These are phyloP conservation scores for Passiflora organensis DNA, from an alignment of 345 rosid species.

Conservation along the genomic window DNA sequence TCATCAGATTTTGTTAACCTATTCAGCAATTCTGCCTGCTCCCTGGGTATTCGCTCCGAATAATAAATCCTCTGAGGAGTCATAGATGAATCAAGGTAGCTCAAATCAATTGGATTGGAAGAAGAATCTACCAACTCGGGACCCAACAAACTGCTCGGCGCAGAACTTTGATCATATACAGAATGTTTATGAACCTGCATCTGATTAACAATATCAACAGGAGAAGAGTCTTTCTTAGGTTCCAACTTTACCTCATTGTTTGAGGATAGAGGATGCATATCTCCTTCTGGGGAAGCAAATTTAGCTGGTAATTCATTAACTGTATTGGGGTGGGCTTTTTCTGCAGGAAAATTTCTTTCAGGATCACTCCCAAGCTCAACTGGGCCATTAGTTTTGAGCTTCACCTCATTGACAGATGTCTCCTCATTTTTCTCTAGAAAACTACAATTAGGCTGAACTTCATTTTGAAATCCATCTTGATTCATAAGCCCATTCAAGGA, in stretches of 20 bases:
- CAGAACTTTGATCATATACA: slow-evolving; percentile 41
- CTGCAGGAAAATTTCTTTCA: slow-evolving; percentile 24
- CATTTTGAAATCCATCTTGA: slow-evolving; percentile 39
- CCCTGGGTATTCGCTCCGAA: slow-evolving; percentile 76
- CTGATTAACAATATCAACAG: slow-evolving; percentile 37
- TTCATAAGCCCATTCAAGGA: slow-evolving; percentile 35
- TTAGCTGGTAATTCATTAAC: slow-evolving; percentile 24
- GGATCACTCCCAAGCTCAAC: slow-evolving; percentile 28
- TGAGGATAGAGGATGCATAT: slow-evolving; percentile 27
- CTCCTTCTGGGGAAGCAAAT: slow-evolving; percentile 19
- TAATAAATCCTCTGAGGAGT: slow-evolving; percentile 51
- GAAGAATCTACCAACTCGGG: slow-evolving; percentile 37
- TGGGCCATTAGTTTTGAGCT: slow-evolving; percentile 31
- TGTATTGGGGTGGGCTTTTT: slow-evolving; percentile 31
- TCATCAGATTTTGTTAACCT: slow-evolving; percentile 73
- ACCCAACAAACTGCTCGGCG: slow-evolving; percentile 33
- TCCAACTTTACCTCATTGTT: slow-evolving; percentile 30
- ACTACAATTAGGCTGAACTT: slow-evolving; percentile 30
- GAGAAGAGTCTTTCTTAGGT: slow-evolving; percentile 31
- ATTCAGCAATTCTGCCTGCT: slow-evolving; percentile 53
- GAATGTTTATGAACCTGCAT: slow-evolving; percentile 35
- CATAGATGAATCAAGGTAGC: slow-evolving; percentile 41
- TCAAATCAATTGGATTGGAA: slow-evolving; percentile 46
- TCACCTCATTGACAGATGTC: slow-evolving; percentile 29
- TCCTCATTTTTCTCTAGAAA: slow-evolving; percentile 37